phyloP scores from a whole-genome alignment of 768 basidiomycete species.

The Lactarius sanguifluus region DNA sequence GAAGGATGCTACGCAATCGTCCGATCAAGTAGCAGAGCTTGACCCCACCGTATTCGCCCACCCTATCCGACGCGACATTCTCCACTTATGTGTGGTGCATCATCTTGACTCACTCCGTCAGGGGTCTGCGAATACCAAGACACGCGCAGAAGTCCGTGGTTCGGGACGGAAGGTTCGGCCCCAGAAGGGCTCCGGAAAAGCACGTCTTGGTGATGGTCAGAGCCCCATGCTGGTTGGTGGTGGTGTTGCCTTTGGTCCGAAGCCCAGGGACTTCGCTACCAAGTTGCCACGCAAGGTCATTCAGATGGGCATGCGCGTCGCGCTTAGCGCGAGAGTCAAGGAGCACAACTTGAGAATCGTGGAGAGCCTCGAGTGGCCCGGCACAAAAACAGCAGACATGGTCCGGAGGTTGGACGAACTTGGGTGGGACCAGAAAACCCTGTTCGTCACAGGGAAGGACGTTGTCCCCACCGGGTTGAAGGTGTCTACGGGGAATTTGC shows the following conservation, averaged over 20 bases:
- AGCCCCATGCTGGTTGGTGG: constrained; percentile 89
- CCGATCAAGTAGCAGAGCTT: constrained; percentile 56
- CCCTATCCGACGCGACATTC: constrained; percentile 87
- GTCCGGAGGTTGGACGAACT: constrained; percentile 59
- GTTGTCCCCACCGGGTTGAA: constrained; percentile 54
- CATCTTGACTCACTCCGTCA: constrained; percentile 87
- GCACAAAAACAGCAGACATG: constrained; percentile 68
- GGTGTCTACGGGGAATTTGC: constrained; percentile 69
- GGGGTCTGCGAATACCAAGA: constrained; percentile 90
- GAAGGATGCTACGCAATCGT: constrained; percentile 39
- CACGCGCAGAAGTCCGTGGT: constrained; percentile 84
- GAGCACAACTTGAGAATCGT: constrained; percentile 77
- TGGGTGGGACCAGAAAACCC: constrained; percentile 62
- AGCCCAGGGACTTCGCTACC: constrained; percentile 89
- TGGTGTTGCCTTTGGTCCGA: constrained; percentile 89
- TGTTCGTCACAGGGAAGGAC: constrained; percentile 71
- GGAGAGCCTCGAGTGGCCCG: constrained; percentile 67
- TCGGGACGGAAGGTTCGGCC: constrained; percentile 86
- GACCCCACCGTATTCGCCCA: constrained; percentile 84
- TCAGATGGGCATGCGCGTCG: constrained; percentile 90
- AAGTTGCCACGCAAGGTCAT: constrained; percentile 91
- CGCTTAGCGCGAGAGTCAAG: constrained; percentile 78
- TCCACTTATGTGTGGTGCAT: constrained; percentile 89
- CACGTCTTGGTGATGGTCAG: constrained; percentile 86
- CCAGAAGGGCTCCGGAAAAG: constrained; percentile 90